A percentile compares a stretch with the other conserved stretches of the same genome.
These are phyloP conservation scores for Gossypium longicalyx DNA, from an alignment of 345 rosid genomes.

Conservation along the genomic window DNA sequence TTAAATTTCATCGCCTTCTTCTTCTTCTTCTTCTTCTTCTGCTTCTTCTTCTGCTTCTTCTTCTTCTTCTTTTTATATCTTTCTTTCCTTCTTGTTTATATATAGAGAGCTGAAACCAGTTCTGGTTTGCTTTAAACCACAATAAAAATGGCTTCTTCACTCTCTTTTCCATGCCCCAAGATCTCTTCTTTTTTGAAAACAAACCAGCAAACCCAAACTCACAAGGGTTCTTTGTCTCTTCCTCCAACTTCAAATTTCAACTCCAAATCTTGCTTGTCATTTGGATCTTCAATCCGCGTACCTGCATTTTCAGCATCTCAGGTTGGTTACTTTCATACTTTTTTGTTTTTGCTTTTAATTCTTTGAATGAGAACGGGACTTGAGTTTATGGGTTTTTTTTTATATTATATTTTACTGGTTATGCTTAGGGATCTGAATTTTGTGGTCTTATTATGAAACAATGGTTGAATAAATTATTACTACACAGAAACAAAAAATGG, in stretches of 20 bases:
- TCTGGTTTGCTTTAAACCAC: not conserved
- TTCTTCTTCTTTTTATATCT: not conserved
- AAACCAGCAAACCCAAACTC: not conserved
- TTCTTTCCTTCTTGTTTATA: not conserved
- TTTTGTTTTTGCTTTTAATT: not conserved
- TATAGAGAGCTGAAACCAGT: not conserved
- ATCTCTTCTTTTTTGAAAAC: conserved; percentile 26
- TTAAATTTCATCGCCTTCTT: conserved; percentile 29
- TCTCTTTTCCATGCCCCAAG: conserved; percentile 60
- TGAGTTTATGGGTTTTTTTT: not conserved
- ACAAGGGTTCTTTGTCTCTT: conserved; percentile 19
- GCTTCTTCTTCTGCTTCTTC: no score
- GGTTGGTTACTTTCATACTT: conserved; percentile 27
- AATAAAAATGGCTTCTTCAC: conserved; percentile 54
- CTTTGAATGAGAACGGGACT: not conserved
- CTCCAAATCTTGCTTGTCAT: conserved; percentile 22
- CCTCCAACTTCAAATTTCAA: conserved; percentile 11
- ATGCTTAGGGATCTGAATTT: not conserved
- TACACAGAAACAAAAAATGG: no score
- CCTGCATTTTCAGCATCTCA: conserved; percentile 33
- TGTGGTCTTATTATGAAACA: not conserved
- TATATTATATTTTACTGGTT: not conserved
- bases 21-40: not conserved
- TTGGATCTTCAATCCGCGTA: conserved; percentile 9
- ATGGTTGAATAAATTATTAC: not conserved